Base-by-base conservation (phyloP, 305 asterid species). In the Solanum chacoense region DNA sequence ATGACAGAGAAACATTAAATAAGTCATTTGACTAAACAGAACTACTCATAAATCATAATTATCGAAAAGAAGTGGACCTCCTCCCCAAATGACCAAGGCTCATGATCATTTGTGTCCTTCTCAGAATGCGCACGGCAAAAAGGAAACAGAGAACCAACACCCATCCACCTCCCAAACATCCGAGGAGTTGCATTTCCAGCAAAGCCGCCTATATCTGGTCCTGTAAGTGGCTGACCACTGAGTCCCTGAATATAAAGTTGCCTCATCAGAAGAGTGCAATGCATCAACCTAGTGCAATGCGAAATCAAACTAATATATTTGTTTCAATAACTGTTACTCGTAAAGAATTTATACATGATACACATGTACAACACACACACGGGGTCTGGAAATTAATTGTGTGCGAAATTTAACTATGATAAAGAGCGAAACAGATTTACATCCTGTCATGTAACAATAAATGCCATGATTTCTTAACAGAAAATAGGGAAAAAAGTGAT, bases 131-230 rank as follows among this genome's bases (percentile, higher is more conserved):
- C 99, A 89, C 99, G 99, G 88, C 97, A 96, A 90, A 98, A 98
- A 34, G 99, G 99, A 91, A 98, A 96, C 96, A 98, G 87, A 86
- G 99, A 88, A 26, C 98, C 99, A 63, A 98, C 90, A 85, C 99
- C 99, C 98, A 98, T 93, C 99, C 99, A 98, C 94, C 98, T 95
- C 87, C 98, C 99, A 90, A 96, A 97, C 92, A 97, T 95, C 90
- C 92, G 97, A 12, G 99, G 97, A n/a, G 99, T 95, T 55, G 99
- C 99, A 90, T 96, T 94, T 76, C 98, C 98, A 89, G 95, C 98
- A 92, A 97, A 97, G 50, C 99, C 99, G 88, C 99, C 99, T 87
- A 97, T 95, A 93, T 97, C 99, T 24, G 99, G 99, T 89, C 99
- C 99, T 1, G 98, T 94, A 45, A 97, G 92, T 45, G 99, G 98